These are phyloP conservation scores for Aspergillus thermomutatus DNA, from an alignment of 2,329 filamentous ascomycete species.

Conservation along the genomic window DNA sequence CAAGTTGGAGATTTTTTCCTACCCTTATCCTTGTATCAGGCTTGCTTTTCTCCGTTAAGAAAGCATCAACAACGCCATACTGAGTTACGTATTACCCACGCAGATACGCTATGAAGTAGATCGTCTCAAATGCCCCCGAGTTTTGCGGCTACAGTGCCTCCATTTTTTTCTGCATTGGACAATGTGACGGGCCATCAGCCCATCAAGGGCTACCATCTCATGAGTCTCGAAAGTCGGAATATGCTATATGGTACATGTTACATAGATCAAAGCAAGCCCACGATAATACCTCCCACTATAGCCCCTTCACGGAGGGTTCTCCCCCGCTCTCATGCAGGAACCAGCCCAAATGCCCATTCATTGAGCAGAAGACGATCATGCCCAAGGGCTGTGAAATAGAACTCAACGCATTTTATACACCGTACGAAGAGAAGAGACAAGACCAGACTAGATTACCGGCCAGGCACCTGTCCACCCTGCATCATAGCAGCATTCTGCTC, in stretches of 20 bases:
- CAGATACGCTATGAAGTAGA: not conserved
- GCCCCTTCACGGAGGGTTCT: not conserved
- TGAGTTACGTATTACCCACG: not conserved
- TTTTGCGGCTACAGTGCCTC: not conserved
- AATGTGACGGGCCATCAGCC: not conserved
- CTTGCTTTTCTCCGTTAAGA: not conserved
- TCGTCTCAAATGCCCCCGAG: not conserved
- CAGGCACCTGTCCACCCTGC: constrained; percentile 54
- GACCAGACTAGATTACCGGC: constrained; percentile 25
- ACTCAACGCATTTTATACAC: not conserved
- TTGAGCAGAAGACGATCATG: not conserved
- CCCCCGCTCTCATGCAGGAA: not conserved
- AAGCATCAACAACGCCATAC: too few relatives aligned
- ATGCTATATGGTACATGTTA: not conserved
- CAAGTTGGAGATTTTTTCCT: not conserved
- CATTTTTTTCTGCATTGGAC: not conserved
- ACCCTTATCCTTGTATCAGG: not conserved
- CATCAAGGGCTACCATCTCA: not conserved
- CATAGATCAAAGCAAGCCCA: not conserved
- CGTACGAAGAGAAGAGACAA: constrained; percentile 1
- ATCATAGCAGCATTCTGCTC: constrained; percentile 68
- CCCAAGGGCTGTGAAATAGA: not conserved
- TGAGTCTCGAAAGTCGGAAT: not conserved
- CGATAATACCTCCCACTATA: not conserved
- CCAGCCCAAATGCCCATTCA: not conserved